Base-by-base conservation (phyloP, 2,329 filamentous ascomycete species). In the Claviceps pusilla region DNA sequence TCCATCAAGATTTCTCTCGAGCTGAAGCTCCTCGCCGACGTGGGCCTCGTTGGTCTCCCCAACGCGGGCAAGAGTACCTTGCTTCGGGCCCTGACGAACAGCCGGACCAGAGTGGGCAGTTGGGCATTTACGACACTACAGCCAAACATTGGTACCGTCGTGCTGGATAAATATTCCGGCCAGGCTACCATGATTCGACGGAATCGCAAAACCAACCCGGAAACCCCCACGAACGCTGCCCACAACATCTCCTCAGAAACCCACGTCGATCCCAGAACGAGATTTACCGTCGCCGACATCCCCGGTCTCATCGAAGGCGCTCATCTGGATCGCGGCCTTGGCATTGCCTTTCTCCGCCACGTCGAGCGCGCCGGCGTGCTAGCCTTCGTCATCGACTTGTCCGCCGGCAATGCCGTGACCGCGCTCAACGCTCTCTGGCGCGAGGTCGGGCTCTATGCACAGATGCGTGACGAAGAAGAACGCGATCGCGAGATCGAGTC, bases 51-150 rank as follows among this genome's bases (percentile, higher is more conserved):
- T 16, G 93, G 93, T 0, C 79, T 97, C 16, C 93, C 93, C 1
- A 98, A 98, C 66, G 93, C 91, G 4, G 93, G 93, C 9, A 98
- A 98, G 71, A 94, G 87, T 65, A 97, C 93, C 0, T 76, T 98
- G 1, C 77, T 97, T 16, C 83, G 93, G 19, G 84, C 90, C 3
- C 73, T 98, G 62, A 95, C 84, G 62, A 90, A 90, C 67, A 94
- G 87, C 66, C 84, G 89, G 56, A 88, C 93, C 1, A 81, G 93
- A 43, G 83, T 98, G 35, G 93, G 93, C 45, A 84, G 87, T 66
- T 98, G 93, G 93, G 91, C 89, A 10, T 98, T 98, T 67, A 98
- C 93, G 3, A 98, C 93, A 0, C 76, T 98, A 9, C 85, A 90
- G 61, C 93, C 93, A 3, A 96, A 95, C 61, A 94, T 98, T 54